Evolutionary conservation across 106 monocot species (phyloP), one percentile per base, ranked within the genome.

Genomic region (Dioscorea alata): DNA sequence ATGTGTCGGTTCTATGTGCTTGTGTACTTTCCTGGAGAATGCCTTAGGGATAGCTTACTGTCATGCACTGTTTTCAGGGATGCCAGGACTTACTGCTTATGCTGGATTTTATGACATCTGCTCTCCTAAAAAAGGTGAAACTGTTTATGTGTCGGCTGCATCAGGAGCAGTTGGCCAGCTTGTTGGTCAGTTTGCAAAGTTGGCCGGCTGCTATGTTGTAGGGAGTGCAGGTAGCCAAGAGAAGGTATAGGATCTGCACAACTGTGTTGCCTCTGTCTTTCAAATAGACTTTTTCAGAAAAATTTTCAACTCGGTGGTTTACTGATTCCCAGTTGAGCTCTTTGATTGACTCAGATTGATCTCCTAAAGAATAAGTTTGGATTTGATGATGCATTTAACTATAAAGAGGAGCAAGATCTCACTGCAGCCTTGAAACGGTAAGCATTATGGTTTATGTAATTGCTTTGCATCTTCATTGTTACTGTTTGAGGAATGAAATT

Each of bases 21-120:
- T 42, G 42, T 42, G 6, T 42, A 42, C 59, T 59, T 23, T 59
- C 2, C n/a, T 59, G 21, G 23, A 59, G 59, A 21, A 59, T 59
- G 23, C 12, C 9, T 23, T 23, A 22, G 12, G 23, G 22, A 34
- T 33, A 0, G n/a, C 23, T 23, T 21, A 5, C 2, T 13, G 23
- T 23, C 60, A 60, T 8, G 4, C 18, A 49, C 52, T 69, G 15
- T 77, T 48, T 56, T 34, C 33, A 87, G 87, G 87, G 23, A 87
- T 87, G 87, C 82, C 86, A 14, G 83, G 87, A 13, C 75, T 83
- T 67, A 83, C 87, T 48, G 87, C 87, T 64, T 87, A 87, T 77
- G 76, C 61, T 74, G 87, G 82, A 72, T 83, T 87, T 61, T 66
- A 80, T 77, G 80, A 83, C 28, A 74, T 87, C 59, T 80, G 83